phyloP scores from a whole-genome alignment of 805 yeast species.

The Scheffersomyces amazonensis region DNA sequence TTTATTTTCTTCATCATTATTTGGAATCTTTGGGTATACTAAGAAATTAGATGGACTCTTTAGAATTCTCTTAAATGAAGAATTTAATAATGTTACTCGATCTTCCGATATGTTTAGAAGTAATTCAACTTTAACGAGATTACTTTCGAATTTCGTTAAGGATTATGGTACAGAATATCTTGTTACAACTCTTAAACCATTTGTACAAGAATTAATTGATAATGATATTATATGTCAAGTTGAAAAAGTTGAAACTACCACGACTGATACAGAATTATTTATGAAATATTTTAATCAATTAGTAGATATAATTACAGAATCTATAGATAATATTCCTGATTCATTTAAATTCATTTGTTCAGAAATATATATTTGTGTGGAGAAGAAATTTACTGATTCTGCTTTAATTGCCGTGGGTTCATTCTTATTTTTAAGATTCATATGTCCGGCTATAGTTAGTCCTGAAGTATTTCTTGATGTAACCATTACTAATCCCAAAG shows the following conservation, averaged over 20 bases:
- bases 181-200: constrained; percentile 48
- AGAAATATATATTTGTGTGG: constrained; percentile 56
- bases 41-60: constrained; percentile 44
- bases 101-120: constrained; percentile 75
- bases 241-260: constrained; percentile 45
- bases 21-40: constrained; percentile 48
- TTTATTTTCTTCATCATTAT: constrained; percentile 62
- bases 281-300: constrained; percentile 53
- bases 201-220: constrained; percentile 50
- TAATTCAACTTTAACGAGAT: constrained; percentile 78
- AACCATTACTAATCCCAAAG: constrained; percentile 25
- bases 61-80: constrained; percentile 54
- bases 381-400: constrained; percentile 60
- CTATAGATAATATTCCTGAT: constrained; percentile 59
- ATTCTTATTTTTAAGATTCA: constrained; percentile 76
- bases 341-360: constrained; percentile 72
- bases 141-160: constrained; percentile 68
- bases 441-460: constrained; percentile 88
- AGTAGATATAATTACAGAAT: constrained; percentile 56
- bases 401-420: constrained; percentile 75
- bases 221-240: constrained; percentile 59
- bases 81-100: constrained; percentile 56
- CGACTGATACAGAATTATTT: constrained; percentile 43
- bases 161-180: constrained; percentile 64
- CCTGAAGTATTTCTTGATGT: constrained; percentile 61